These are phyloP conservation scores for Talaromyces sp. DNA, from an alignment of 2,329 filamentous ascomycete genomes.

Conservation along the genomic window DNA sequence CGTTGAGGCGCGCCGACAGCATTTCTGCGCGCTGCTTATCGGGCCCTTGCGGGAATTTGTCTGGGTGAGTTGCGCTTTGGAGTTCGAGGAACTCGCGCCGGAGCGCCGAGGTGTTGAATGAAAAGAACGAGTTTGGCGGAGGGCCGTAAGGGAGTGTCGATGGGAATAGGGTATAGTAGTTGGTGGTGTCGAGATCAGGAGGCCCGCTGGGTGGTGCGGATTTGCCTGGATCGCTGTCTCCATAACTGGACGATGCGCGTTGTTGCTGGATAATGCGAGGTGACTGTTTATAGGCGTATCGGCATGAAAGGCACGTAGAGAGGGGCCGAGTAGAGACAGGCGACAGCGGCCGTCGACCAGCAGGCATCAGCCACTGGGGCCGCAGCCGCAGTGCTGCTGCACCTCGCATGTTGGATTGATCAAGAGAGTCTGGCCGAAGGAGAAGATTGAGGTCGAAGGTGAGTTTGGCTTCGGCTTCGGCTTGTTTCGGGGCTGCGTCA, in stretches of 20 bases:
- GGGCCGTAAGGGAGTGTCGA: constrained; percentile 68
- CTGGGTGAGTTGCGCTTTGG: constrained; percentile 53
- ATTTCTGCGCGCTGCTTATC: constrained; percentile 63
- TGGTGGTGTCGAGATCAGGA: constrained; percentile 38
- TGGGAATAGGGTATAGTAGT: constrained; percentile 87
- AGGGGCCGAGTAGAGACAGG: not conserved
- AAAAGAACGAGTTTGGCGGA: constrained; percentile 71
- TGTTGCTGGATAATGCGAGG: not conserved
- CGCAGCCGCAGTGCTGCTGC: not conserved
- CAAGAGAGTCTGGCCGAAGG: not conserved
- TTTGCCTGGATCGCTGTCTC: not conserved
- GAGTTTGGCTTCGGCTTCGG: not conserved
- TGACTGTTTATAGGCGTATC: not conserved
- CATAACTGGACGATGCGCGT: not conserved
- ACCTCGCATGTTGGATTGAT: not conserved
- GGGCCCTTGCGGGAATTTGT: constrained; percentile 42
- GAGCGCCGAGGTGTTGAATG: constrained; percentile 63
- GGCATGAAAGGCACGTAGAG: constrained; percentile 6
- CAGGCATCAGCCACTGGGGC: not conserved
- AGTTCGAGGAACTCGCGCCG: constrained; percentile 81
- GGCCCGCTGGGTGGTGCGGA: not conserved
- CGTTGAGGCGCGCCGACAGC: constrained; percentile 78
- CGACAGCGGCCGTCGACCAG: not conserved
- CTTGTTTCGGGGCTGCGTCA: not conserved
- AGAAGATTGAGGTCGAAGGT: not conserved